Base-by-base conservation (phyloP, 2,329 filamentous ascomycete species). In the Stylonectria norvegica region DNA sequence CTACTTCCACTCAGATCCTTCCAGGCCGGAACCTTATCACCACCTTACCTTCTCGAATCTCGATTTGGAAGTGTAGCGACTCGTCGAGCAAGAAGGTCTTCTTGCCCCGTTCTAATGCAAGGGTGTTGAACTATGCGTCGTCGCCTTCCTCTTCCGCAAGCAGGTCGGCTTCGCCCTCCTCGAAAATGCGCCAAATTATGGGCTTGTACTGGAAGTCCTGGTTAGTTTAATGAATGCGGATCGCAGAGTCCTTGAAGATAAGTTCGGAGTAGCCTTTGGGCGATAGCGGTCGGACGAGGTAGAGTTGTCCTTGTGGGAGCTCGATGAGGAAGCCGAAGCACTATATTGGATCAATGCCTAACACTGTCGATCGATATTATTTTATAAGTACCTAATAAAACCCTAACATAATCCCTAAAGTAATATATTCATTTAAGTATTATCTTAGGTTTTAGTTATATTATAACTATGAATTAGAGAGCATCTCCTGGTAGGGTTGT, bases 261-360 rank as follows among this genome's bases (percentile, higher is more conserved):
- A 97, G 89, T 67, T 97, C 93, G 2, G 91, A 96, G 65, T 96
- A 97, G 52, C 93, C 93, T 66, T 98, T 98, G 42, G 91, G 89
- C 6, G 91, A 97, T 34, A 89, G 79, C 9, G 93, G 93, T 57
- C 93, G 87, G 56, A 98, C 93, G 53, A 98, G 85, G 67, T 96
- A 98, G 31, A 98, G 87, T 67, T 97, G 90, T 61, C 93, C 93
- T 66, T 97, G 89, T 12, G 90, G 83, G 30, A 98, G 84, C 63
- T 97, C 90, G 67, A 95, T 89, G 62, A 98, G 81, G 34, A n/a
- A n/a, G n/a, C n/a, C n/a, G n/a, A n/a, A n/a, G n/a, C n/a, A n/a
- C n/a, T n/a, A n/a, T n/a, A n/a, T n/a, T n/a, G n/a, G n/a, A n/a
- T n/a, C n/a, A n/a, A n/a, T n/a, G n/a, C n/a, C n/a, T n/a, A n/a